Percentiles rank a stretch among this genome's conserved stretches.
phyloP scores from a whole-genome alignment of 129 eudicot species.

The Tanacetum coccineum region DNA sequence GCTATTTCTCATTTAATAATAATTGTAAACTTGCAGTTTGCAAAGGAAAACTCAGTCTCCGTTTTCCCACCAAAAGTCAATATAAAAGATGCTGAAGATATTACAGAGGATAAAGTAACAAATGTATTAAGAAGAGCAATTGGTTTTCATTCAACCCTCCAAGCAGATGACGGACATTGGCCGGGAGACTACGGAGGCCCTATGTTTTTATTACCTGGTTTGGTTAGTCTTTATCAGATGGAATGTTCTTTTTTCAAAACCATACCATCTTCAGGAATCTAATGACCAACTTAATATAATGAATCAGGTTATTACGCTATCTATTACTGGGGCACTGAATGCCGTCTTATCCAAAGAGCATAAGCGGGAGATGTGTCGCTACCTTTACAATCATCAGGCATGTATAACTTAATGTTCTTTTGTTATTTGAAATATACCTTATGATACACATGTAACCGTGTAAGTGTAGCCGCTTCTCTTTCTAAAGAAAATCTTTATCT shows the following conservation, averaged over 20 bases:
- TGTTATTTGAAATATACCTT: constrained; percentile 6
- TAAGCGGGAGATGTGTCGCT: constrained; percentile 79
- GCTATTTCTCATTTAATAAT: not conserved
- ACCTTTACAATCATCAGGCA: constrained; percentile 96
- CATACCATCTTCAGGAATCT: constrained; percentile 7
- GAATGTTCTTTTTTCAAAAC: not conserved
- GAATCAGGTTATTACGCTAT: constrained; percentile 72
- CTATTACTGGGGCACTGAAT: constrained; percentile 81
- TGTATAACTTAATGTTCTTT: constrained; percentile 21
- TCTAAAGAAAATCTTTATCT: constrained; percentile 5
- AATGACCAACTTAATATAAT: constrained; percentile 21
- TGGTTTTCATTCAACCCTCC: constrained; percentile 72
- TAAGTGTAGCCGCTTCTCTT: constrained; percentile 3
- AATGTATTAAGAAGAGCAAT: constrained; percentile 70
- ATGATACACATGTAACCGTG: constrained; percentile 11
- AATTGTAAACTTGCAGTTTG: constrained; percentile 48
- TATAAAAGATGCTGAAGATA: constrained; percentile 60
- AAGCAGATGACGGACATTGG: constrained; percentile 95
- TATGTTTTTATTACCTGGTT: constrained; percentile 85
- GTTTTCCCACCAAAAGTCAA: constrained; percentile 62
- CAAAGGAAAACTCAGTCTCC: constrained; percentile 54
- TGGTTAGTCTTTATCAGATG: constrained; percentile 47
- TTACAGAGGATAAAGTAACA: constrained; percentile 63
- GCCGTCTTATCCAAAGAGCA: constrained; percentile 87
- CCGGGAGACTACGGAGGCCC: constrained; percentile 98